Evolutionary conservation across 768 basidiomycete genomes (phyloP), one percentile per base, ranked within the genome.

Genomic region (Tulasnella sp.): DNA sequence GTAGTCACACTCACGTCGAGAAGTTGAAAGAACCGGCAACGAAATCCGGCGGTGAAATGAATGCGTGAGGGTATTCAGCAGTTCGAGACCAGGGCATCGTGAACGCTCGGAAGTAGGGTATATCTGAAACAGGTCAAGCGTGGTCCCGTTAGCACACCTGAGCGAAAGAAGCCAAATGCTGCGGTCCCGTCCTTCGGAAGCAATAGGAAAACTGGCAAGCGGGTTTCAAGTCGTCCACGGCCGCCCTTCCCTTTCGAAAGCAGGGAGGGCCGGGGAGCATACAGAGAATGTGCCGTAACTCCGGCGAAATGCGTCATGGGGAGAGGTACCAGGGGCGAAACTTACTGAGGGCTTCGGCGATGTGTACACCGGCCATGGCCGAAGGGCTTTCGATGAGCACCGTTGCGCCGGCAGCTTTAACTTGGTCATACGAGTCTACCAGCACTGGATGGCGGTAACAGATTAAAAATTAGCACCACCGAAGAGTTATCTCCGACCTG

Each of bases 321-420:
- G 26, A 39, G 40, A 73, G 40, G 39, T 20, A 73, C 40, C 71
- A 48, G 71, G 71, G 71, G 71, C 20, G 37, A 39, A 39, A 85
- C 86, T 75, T 77, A 88, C 89, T 85, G 20, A 91, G 84, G 4
- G 89, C 90, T 83, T 92, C 91, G 13, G 91, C 90, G 78, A 92
- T 91, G 82, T 92, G 91, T 3, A 91, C 88, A 57, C 91, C 91
- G 5, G 90, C 88, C 89, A 91, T 90, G 1, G 90, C 89, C 3
- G 89, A 90, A 0, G 91, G 90, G 67, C 88, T 88, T 82, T 92
- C 91, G 69, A 91, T 85, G 13, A 92, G 83, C 2, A 92, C 88
- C n/a, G 77, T 77, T 20, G 77, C 77, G 80, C 91, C 90, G 13
- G 91, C 90, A 78, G 89, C 91, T 78, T 87, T 84, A 79, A 91